Conservation (phyloP, 805 yeast species). For the Saturnispora sekii region DNA sequence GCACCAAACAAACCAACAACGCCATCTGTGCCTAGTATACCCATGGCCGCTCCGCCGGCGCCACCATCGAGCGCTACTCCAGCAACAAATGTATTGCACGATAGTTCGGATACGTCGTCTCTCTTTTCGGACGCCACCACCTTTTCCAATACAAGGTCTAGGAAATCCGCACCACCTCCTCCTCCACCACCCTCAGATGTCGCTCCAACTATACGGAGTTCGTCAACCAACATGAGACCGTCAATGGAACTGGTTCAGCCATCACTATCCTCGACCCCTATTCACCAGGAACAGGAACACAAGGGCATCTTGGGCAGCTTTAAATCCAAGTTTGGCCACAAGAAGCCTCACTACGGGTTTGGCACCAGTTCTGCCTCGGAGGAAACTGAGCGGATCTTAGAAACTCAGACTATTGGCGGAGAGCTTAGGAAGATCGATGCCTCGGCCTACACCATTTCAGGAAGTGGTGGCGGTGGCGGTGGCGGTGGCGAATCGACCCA, state of each 20-base stretch:
- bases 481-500: conserved; percentile 8
- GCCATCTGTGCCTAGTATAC: conserved; percentile 3
- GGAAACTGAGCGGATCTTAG: conserved; percentile 22
- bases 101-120: conserved; percentile 1
- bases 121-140: conserved; percentile 2
- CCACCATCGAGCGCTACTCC: too few relatives aligned
- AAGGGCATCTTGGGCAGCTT: conserved; percentile 7
- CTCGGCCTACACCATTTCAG: conserved; percentile 54
- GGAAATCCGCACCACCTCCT: conserved; percentile 25
- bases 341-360: conserved; percentile 11
- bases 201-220: conserved; percentile 13
- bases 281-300: conserved; percentile 4
- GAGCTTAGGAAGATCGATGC: conserved; percentile 52
- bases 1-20: conserved; percentile 29
- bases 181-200: conserved; percentile 20
- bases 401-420: conserved; percentile 38
- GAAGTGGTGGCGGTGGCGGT: conserved; percentile 17
- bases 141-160: conserved; percentile 9
- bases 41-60: conserved; percentile 2
- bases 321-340: conserved; percentile 12
- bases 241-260: conserved; percentile 4
- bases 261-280: conserved; percentile 3
- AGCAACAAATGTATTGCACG: not conserved
- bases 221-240: conserved; percentile 3
- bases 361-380: conserved; percentile 7